Base-by-base conservation (phyloP, 306 rosid genomes). In the Vicia faba region DNA sequence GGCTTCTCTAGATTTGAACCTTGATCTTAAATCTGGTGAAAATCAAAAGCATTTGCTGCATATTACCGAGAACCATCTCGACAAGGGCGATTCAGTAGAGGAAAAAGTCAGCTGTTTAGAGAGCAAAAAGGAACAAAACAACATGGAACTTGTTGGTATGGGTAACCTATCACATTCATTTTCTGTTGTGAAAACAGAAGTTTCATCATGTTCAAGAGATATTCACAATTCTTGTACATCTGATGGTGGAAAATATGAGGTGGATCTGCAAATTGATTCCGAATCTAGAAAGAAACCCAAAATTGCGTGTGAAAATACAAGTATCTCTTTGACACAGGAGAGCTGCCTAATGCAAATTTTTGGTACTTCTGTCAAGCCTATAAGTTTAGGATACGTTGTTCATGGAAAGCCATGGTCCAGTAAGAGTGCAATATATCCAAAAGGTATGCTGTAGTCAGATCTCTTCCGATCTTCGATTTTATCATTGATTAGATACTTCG, bases 341-440 rank as follows among this genome's bases (percentile, higher is more conserved):
- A 70, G 75, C 67, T 58, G 11, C 61, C 80, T 71, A 12, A 41
- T 70, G 62, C 69, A 38, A 60, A 46, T 71, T 49, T 72, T 68
- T 65, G 78, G 69, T 75, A 70, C 80, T 70, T 48, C 54, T 25
- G 75, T 88, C 53, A 84, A 85, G 81, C 89, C 73, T 61, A 66
- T 88, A 38, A 80, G 73, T 71, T 41, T 85, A 58, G 99, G 99
- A 63, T 78, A 83, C 20, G 74, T 85, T 70, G 80, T 86, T 71
- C 51, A 59, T 74, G 92, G 97, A 66, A 88, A 82, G 81, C 84
- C 62, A 29, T 90, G 99, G 99, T 79, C 91, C 80, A 74, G 80
- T 61, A 78, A 86, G 76, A 75, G 72, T 46, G 75, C 85, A 23
- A 88, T 95, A 43, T 95, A 79, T 82, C 96, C 97, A 12, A 95